Evolutionary conservation across 1,284 basidiomycete species (phyloP).

Genomic region (Austroboletus niveus): DNA sequence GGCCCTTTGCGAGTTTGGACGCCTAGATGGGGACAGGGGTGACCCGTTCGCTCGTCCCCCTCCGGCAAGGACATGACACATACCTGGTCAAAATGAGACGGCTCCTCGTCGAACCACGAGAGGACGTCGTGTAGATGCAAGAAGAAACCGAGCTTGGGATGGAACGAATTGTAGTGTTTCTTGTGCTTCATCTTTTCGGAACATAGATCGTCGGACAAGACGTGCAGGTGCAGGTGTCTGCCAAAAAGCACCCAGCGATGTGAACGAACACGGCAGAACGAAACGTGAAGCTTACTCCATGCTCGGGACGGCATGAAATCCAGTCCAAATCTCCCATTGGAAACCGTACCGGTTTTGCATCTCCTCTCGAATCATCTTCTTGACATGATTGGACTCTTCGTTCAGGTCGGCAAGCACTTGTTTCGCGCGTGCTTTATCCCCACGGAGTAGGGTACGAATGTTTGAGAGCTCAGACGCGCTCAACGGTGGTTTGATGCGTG

Average conservation of each 20-base stretch:
- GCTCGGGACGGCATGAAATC: constrained; percentile 86
- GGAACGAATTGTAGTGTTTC: constrained; percentile 95
- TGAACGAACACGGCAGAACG: not conserved
- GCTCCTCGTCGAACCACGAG: constrained; percentile 67
- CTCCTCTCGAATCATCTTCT: constrained; percentile 70
- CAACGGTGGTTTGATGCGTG: constrained; percentile 46
- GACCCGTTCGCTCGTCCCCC: too few relatives aligned
- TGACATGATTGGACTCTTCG: constrained; percentile 55
- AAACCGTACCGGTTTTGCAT: constrained; percentile 80
- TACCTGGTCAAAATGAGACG: constrained; percentile 53
- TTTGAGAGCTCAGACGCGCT: constrained; percentile 47
- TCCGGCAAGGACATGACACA: constrained; percentile 8
- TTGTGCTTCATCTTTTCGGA: constrained; percentile 81
- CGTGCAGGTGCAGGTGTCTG: constrained; percentile 86
- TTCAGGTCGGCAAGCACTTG: constrained; percentile 55
- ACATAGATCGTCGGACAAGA: constrained; percentile 82
- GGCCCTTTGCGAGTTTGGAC: constrained; percentile 45
- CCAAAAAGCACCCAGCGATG: not conserved
- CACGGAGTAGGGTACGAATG: constrained; percentile 59
- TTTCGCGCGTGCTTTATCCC: constrained; percentile 51
- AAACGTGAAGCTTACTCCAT: constrained; percentile 54
- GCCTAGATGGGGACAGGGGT: constrained; percentile 40
- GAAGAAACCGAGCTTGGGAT: constrained; percentile 86
- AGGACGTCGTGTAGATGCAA: constrained; percentile 74
- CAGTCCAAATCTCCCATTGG: constrained; percentile 77